Evolutionary conservation across 352 stramenopile genomes (phyloP), one percentile per base, ranked within the genome.

Genomic region (Phytophthora tentaculata): DNA sequence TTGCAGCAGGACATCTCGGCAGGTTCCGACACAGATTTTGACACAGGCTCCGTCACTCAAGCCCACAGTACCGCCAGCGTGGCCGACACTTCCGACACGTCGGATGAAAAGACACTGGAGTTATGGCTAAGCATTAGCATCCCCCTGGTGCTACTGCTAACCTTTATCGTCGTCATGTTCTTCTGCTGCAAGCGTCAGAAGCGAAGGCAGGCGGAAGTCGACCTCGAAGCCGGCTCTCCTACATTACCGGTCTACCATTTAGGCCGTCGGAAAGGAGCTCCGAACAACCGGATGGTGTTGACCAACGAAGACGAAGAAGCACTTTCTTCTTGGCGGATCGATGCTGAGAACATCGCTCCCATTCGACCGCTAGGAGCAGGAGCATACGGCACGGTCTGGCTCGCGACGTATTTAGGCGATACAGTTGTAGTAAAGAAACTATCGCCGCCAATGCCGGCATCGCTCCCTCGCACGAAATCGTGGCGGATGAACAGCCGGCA

Each of bases 361-460:
- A 64, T 84, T 43, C 61, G 68, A 61, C 68, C 79, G 12, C 61
- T 88, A 1, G 76, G 70, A 0, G 62, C 69, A 0, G 80, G 80
- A 0, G 77, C 68, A 22, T 88, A 79, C 47, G 79, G 77, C 2
- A 83, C 81, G 0, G 76, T 88, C 5, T 88, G 80, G 80, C 71
- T 88, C 7, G 78, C 80, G 6, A 79, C 69, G 45, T 88, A 85
- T 44, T 49, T 81, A 26, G 71, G 66, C 19, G 76, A 81, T 37
- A 69, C 60, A 16, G 80, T 88, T 7, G 80, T 80, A 1, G 73
- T 86, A 23, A 88, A 88, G 62, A 81, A 81, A 28, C 35, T 88
- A 19, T 82, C 78, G 23, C 73, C 74, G 7, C 56, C 56, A 17
- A 71, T 83, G 64, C 41, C 67, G 69, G 65, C 61, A 69, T 68